Evolutionary conservation across 2,329 filamentous ascomycete genomes (phyloP), one percentile per base, ranked within the genome.

Genomic region (Dryadomyces sulphureus): DNA sequence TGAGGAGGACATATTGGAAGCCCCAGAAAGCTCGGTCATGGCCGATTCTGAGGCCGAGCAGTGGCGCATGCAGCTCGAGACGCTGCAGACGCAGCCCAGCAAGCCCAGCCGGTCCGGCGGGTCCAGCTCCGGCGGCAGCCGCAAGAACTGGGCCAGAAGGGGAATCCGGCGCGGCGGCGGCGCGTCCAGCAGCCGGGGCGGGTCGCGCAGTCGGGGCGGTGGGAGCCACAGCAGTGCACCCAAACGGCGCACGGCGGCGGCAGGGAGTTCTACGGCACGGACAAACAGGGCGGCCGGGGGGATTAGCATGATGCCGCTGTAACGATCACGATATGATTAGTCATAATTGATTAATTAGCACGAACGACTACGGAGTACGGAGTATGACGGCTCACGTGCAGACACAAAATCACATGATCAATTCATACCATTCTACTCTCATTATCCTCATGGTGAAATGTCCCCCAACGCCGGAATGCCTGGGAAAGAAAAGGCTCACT

Each of bases 31-130:
- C n/a, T n/a, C n/a, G n/a, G n/a, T n/a, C n/a, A n/a, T n/a, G n/a
- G n/a, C n/a, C n/a, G n/a, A n/a, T n/a, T n/a, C n/a, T n/a, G 53
- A 56, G n/a, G 56, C 57, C 7, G 50, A 52, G 11, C 32, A 48
- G 20, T 63, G 61, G 57, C 52, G 58, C 30, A 50, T 53, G 39
- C 48, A 58, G 39, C 57, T 62, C 20, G 54, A 58, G 22, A 49
- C 52, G n/a, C 51, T 58, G 30, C 52, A 51, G 42, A 52, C 46
- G 38, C 53, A 52, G 41, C 17, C 51, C 43, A 51, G 52, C 39
- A 24, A 49, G 4, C 52, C 55, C n/a, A 52, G 57, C 20, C 48
- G 48, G 3, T 49, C 53, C 12, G 53, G 56, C 4, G 54, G 55
- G 11, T 52, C 54, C 22, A n/a, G n/a, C n/a, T 49, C 53, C 12